A percentile compares a stretch with the other conserved stretches of the same genome.
These are phyloP conservation scores for Coniferiporia weirii DNA, from an alignment of 1,284 basidiomycete species.

Conservation along the genomic window DNA sequence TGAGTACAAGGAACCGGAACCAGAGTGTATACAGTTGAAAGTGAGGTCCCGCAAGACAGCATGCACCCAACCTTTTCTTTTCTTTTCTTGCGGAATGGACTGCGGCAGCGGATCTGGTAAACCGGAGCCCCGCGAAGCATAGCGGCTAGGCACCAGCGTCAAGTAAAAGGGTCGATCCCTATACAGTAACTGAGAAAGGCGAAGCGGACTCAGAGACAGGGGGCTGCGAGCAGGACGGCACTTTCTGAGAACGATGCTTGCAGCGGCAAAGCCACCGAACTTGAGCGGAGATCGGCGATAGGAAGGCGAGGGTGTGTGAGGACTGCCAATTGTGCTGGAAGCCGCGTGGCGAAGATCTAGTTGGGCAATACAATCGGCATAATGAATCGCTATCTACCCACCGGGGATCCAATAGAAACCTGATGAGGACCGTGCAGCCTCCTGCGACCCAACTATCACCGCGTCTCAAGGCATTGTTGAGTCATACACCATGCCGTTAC, in stretches of 20 bases:
- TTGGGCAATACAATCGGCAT: neutral
- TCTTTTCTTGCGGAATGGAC: too few relatives aligned
- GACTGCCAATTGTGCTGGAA: neutral
- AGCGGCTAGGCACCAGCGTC: too few relatives aligned
- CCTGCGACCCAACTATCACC: neutral
- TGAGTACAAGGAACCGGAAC: neutral
- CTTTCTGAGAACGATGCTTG: too few relatives aligned
- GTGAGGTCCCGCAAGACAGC: neutral
- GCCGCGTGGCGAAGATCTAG: neutral
- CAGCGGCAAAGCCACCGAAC: neutral
- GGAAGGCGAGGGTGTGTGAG: neutral
- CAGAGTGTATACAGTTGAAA: neutral
- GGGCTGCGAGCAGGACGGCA: too few relatives aligned
- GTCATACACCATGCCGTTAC: neutral
- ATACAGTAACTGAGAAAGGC: too few relatives aligned
- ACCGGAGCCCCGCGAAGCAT: too few relatives aligned
- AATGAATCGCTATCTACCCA: neutral
- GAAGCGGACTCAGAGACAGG: too few relatives aligned
- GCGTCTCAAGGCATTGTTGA: neutral
- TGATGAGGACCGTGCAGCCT: neutral
- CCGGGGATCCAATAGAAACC: neutral
- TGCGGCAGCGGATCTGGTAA: too few relatives aligned
- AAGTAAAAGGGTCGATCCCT: too few relatives aligned
- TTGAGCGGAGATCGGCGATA: neutral
- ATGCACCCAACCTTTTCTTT: neutral